Evolutionary conservation across 75 land plant genomes (phyloP), one percentile per base, ranked within the genome.

Genomic region (Chamaecyparis obtusa): DNA sequence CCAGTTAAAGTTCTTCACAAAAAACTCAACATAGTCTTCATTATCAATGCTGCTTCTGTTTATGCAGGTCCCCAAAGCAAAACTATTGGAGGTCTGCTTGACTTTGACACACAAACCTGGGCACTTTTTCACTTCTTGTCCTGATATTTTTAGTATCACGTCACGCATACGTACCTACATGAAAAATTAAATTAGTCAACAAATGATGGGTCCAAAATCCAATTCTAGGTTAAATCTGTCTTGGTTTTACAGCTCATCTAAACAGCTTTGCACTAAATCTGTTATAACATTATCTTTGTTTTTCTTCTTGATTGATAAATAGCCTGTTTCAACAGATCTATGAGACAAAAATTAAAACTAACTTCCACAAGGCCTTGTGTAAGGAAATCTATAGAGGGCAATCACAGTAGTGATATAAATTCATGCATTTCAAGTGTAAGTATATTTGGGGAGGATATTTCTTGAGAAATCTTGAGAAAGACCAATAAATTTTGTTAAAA

Each of bases 91-190:
- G 32, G 84, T 98, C 89, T 98, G 99, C 75, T 85, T 87, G 13
- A 98, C 91, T 86, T 88, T 94, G 87, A 97, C 93, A 76, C n/a
- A 86, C 2, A 90, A 48, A 46, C 93, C 94, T 19, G 69, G 14
- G 15, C 88, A 83, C 83, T 37, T 69, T 80, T 84, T 80, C 35
- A 43, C 67, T 60, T 27, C 27, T 67, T 84, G 76, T 8, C 87
- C 91, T 30, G 91, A 77, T 74, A 98, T 86, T 71, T 95, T 93
- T 15, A 98, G 90, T 60, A 93, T 86, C 84, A 96, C 96, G 89
- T 96, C 96, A 14, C 98, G 93, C 88, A 93, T 98, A 9, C 99
- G 94, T 30, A 98, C 86, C 99, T 97, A 92, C 71, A 85, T 81
- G 46, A 55, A 76, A 69, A 33, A 14, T 30, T 43, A 35, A 43